These are phyloP conservation scores for Umbilicus rupestris DNA, from an alignment of 164 flowering plant species.

Conservation along the genomic window DNA sequence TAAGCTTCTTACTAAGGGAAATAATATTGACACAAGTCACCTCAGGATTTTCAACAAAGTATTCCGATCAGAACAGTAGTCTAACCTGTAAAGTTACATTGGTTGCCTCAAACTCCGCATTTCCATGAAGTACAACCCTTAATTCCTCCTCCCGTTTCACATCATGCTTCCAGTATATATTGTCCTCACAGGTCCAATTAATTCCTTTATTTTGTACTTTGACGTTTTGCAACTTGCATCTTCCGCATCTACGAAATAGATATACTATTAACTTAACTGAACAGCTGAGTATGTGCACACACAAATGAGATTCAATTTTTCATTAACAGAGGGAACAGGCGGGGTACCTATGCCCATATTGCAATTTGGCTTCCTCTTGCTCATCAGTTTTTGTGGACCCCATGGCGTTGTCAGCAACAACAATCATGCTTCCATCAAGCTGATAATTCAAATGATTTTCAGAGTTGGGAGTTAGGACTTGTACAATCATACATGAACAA, in stretches of 20 bases:
- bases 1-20: not conserved
- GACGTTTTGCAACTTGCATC: slow-evolving; percentile 70
- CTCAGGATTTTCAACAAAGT: not conserved
- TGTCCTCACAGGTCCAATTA: slow-evolving; percentile 59
- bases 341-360: slow-evolving; percentile 74
- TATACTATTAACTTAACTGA: not conserved
- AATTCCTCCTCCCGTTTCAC: slow-evolving; percentile 56
- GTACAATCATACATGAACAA: not conserved
- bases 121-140: slow-evolving; percentile 78
- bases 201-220: slow-evolving; percentile 69
- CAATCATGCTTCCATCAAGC: slow-evolving; percentile 85
- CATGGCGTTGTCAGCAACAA: slow-evolving; percentile 67
- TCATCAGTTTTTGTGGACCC: slow-evolving; percentile 42
- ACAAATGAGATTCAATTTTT: not conserved
- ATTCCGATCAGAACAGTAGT: not conserved
- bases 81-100: slow-evolving; percentile 65
- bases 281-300: not conserved
- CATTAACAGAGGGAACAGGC: not conserved
- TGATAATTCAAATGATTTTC: slow-evolving; percentile 23
- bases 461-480: slow-evolving; percentile 7
- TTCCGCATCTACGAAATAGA: slow-evolving; percentile 55
- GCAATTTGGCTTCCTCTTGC: slow-evolving; percentile 48
- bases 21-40: not conserved
- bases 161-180: slow-evolving; percentile 83
- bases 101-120: slow-evolving; percentile 93